Percentiles rank a stretch among this genome's conserved stretches.
These are phyloP conservation scores for Pulveroboletus frians DNA, from an alignment of 768 basidiomycete genomes.

Conservation along the genomic window DNA sequence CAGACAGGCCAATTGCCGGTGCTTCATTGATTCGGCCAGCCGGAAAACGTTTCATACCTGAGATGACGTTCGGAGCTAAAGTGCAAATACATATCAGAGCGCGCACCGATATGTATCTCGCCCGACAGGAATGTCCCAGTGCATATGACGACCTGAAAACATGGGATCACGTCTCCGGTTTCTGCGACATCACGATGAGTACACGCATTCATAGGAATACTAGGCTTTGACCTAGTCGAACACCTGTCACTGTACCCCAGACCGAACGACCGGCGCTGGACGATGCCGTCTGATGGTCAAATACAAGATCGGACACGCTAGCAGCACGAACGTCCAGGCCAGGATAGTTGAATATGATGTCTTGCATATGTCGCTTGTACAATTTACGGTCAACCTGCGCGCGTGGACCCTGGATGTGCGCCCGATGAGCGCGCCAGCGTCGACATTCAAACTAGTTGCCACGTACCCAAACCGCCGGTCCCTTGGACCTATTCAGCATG, in stretches of 20 bases:
- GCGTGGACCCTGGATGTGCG: conserved; percentile 63
- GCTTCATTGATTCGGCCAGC: conserved; percentile 73
- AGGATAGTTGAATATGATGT: conserved; percentile 56
- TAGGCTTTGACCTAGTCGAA: conserved; percentile 51
- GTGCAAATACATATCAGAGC: background rate
- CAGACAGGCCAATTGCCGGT: conserved; percentile 70
- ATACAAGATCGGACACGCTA: conserved; percentile 74
- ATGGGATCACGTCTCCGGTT: conserved; percentile 66
- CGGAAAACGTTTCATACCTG: conserved; percentile 68
- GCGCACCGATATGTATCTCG: conserved; percentile 81
- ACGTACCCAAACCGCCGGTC: conserved; percentile 83
- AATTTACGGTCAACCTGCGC: conserved; percentile 84
- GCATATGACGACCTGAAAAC: conserved; percentile 80
- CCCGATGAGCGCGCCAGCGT: background rate
- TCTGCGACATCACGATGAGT: conserved; percentile 39
- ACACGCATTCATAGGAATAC: background rate
- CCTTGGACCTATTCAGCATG: conserved; percentile 79
- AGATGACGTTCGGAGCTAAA: background rate
- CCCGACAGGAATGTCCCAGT: conserved; percentile 91
- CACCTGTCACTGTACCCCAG: conserved; percentile 58
- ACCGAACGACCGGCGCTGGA: conserved; percentile 22
- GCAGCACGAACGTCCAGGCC: conserved; percentile 66
- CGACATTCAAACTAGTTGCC: too few species aligned
- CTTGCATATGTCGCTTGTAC: conserved; percentile 82
- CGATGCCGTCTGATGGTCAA: conserved; percentile 41